Conservation (phyloP, 805 yeast genomes). For the Blastobotrys mokoenaii region DNA sequence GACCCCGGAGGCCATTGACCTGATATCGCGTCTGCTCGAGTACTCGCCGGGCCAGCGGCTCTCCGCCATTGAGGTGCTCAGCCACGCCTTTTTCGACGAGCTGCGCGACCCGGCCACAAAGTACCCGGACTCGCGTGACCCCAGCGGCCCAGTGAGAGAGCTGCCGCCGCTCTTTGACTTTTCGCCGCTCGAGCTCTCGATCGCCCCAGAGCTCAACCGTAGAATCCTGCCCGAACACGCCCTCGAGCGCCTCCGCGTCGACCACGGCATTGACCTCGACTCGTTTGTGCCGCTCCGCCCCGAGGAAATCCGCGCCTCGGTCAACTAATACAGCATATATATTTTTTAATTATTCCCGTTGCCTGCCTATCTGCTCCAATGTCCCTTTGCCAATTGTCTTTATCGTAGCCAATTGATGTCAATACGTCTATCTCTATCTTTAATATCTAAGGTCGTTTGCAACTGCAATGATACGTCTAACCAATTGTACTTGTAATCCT, state of each 20-base stretch:
- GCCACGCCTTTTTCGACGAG: constrained; percentile 86
- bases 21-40: constrained; percentile 70
- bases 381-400: too few species aligned
- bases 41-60: constrained; percentile 84
- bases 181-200: constrained; percentile 54
- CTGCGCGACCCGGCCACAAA: constrained; percentile 46
- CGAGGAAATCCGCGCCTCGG: constrained; percentile 19
- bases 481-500: too few species aligned
- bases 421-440: too few species aligned
- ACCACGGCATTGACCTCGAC: constrained; percentile 36
- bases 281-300: constrained; percentile 50
- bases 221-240: constrained; percentile 34
- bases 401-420: too few species aligned
- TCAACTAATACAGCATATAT: constrained; percentile 3
- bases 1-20: constrained; percentile 78
- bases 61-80: constrained; percentile 70
- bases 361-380: too few species aligned
- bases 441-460: too few species aligned
- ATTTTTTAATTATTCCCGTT: too few species aligned
- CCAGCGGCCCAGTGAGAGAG: constrained; percentile 63
- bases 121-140: constrained; percentile 41
- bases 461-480: too few species aligned
- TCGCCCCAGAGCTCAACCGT: constrained; percentile 33
- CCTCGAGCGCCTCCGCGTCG: constrained; percentile 33
- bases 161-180: constrained; percentile 71